phyloP scores from a whole-genome alignment of 495 filamentous ascomycete genomes.

The Haplographium delicatum region DNA sequence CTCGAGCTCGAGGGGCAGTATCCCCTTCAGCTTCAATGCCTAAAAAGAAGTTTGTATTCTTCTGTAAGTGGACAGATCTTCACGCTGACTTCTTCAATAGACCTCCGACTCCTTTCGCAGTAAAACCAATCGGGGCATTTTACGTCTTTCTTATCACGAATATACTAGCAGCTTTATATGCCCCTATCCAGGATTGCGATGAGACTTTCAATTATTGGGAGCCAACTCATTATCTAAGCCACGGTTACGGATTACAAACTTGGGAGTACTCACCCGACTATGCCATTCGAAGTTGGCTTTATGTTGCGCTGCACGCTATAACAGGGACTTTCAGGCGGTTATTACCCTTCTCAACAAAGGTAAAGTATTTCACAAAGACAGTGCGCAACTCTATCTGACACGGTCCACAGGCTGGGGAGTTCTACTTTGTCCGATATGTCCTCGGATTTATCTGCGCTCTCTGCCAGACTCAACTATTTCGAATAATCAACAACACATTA shows the following conservation, averaged over 20 bases:
- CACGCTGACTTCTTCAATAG: conserved; percentile 12
- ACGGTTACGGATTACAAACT: conserved; percentile 91
- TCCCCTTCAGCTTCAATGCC: conserved; percentile 2
- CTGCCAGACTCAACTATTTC: conserved; percentile 76
- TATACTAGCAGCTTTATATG: conserved; percentile 68
- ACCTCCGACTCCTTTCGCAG: conserved; percentile 52
- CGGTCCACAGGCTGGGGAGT: conserved; percentile 57
- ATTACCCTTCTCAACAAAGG: conserved; percentile 53
- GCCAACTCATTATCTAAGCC: conserved; percentile 87
- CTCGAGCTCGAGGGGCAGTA: too few relatives aligned
- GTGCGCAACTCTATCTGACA: neutral
- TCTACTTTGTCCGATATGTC: conserved; percentile 75
- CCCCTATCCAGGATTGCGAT: conserved; percentile 97
- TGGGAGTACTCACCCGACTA: conserved; percentile 99
- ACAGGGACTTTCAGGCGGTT: conserved; percentile 60
- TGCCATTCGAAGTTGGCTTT: conserved; percentile 94
- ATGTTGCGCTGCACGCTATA: conserved; percentile 77
- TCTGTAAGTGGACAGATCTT: neutral
- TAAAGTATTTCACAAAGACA: conserved; percentile 2
- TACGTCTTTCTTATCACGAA: conserved; percentile 72
- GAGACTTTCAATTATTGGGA: conserved; percentile 99
- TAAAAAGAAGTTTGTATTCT: conserved; percentile 24
- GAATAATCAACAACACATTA: conserved; percentile 64
- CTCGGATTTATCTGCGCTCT: conserved; percentile 73
- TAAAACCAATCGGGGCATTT: conserved; percentile 69